Base-by-base conservation (phyloP, 2,329 filamentous ascomycete species). In the Pseudogymnoascus sp. region DNA sequence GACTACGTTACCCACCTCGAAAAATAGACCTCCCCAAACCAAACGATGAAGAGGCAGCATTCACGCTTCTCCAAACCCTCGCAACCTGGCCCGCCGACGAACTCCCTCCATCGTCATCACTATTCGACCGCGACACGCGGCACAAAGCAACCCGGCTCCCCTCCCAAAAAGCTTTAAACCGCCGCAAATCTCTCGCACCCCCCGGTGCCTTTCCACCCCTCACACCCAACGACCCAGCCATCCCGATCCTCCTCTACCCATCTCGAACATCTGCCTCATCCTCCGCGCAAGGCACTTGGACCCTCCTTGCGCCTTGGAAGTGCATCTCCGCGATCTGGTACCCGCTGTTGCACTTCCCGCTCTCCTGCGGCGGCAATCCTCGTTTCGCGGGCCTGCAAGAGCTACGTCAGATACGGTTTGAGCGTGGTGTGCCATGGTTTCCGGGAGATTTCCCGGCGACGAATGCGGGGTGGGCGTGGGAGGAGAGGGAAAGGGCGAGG, bases 301-400 rank as follows among this genome's bases (percentile, higher is more conserved):
- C 88, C 0, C 74, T 98, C 1, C 80, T 98, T 23, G 82, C 95
- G 2, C 95, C 95, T 0, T 97, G 93, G 92, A 92, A 90, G 73
- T 96, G 90, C 70, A 89, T 98, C 37, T 80, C 86, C 37, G 85
- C 91, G 0, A 80, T 97, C 34, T 99, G 95, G 95, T 89, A 93
- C 70, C 87, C 85, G 57, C 77, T 98, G 13, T 88, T 96, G 77
- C 92, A 92, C 72, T 92, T 88, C 65, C 90, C 91, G 0, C 80
- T 96, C 0, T 89, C 87, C 0, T 89, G 87, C 0, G 92, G 92
- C 6, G 88, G 89, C 0, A 96, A 92, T 65, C 89, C 91, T 1
- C 83, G 88, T 23, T 92, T 96, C 69, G 93, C 90, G 1, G 93
- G 95, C 0, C 72, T 97, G 34, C 82, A 90, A 51, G 90, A 99